A percentile compares a stretch with the other conserved stretches of the same genome.
These are phyloP conservation scores for Centella asiatica DNA, from an alignment of 129 eudicot genomes.

Conservation along the genomic window DNA sequence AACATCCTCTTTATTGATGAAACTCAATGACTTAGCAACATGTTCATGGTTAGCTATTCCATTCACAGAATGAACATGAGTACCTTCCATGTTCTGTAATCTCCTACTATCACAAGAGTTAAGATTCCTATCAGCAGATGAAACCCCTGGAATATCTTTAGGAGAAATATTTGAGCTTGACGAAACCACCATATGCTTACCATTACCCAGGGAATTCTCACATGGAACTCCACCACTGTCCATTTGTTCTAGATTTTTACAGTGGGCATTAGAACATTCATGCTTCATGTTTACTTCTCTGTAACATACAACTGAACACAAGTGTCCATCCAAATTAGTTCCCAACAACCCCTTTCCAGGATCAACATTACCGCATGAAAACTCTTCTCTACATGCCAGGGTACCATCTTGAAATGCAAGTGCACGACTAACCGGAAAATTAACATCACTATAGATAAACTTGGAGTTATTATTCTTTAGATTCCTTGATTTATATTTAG, in stretches of 20 bases:
- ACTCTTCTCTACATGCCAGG: slow-evolving; percentile 4
- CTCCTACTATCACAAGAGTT: slow-evolving; percentile 4
- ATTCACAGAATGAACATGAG: slow-evolving; percentile 14
- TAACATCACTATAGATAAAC: slow-evolving; percentile 4
- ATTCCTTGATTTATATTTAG: slow-evolving; percentile 19
- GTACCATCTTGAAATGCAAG: slow-evolving; percentile 6
- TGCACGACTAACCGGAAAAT: neutral
- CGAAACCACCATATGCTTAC: slow-evolving; percentile 7
- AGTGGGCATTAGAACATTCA: slow-evolving; percentile 15
- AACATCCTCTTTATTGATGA: slow-evolving; percentile 12
- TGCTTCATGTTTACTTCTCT: slow-evolving; percentile 20
- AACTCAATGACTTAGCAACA: slow-evolving; percentile 5
- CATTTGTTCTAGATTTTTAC: slow-evolving; percentile 15
- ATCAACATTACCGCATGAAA: slow-evolving; percentile 11
- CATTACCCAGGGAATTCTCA: slow-evolving; percentile 15
- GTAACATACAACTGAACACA: slow-evolving; percentile 2
- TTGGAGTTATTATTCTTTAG: slow-evolving; percentile 17
- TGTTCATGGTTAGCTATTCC: slow-evolving; percentile 13
- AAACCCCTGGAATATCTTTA: slow-evolving; percentile 20
- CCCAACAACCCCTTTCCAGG: slow-evolving; percentile 1
- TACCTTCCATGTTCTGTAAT: slow-evolving; percentile 14
- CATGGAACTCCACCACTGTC: slow-evolving; percentile 12
- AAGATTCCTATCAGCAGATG: slow-evolving; percentile 19
- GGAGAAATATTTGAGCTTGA: slow-evolving; percentile 2
- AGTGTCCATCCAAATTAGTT: slow-evolving; percentile 6